Conservation (phyloP, 768 basidiomycete genomes). For the Rhizopogon rudus region DNA sequence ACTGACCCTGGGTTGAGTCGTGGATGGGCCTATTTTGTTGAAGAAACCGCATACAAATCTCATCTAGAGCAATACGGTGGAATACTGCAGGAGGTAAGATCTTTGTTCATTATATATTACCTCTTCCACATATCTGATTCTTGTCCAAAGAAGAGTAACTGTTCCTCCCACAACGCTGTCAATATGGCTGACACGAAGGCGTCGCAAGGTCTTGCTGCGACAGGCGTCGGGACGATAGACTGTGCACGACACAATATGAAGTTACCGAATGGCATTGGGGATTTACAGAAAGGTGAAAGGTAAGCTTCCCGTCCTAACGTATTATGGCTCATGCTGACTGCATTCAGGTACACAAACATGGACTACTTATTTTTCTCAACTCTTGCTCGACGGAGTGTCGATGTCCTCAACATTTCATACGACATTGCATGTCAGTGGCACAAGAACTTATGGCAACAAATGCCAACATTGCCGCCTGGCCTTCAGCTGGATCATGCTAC, state of each 20-base stretch:
- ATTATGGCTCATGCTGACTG: background rate
- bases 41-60: slow-evolving; percentile 11
- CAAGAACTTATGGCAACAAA: background rate
- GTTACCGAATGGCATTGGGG: background rate
- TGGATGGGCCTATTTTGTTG: slow-evolving; percentile 23
- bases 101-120: slow-evolving; percentile 9
- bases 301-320: background rate
- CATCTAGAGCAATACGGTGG: background rate
- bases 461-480: no score
- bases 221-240: slow-evolving; percentile 4
- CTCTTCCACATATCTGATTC: background rate
- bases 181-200: slow-evolving; percentile 5
- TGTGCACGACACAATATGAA: slow-evolving; percentile 13
- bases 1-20: slow-evolving; percentile 23
- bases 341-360: slow-evolving; percentile 20
- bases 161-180: background rate
- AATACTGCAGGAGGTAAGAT: slow-evolving; percentile 13
- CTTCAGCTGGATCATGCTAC: background rate
- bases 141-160: background rate
- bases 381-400: background rate
- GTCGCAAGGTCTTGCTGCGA: slow-evolving; percentile 2
- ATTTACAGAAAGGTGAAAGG: background rate
- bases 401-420: slow-evolving; percentile 7
- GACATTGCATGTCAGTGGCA: slow-evolving; percentile 18
- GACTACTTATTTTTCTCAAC: slow-evolving; percentile 27